Conservation (phyloP, 2,329 filamentous ascomycete species). For the Microdochium trichocladiopsis region DNA sequence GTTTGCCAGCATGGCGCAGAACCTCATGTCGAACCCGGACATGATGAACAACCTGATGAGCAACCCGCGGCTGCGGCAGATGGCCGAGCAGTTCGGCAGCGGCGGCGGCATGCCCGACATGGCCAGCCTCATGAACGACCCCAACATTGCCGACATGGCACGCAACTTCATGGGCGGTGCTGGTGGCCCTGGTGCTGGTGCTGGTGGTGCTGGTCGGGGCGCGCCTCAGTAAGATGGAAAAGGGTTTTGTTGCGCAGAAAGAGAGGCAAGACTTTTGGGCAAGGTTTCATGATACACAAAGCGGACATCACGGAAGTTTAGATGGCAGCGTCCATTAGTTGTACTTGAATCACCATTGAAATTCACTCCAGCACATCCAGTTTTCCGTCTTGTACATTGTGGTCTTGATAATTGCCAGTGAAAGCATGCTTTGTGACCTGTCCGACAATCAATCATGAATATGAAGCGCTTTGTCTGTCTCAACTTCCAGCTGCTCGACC, state of each 20-base stretch:
- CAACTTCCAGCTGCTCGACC: no score
- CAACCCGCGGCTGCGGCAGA: slow-evolving; percentile 81
- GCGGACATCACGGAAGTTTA: no score
- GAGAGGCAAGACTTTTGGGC: not conserved
- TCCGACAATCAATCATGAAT: no score
- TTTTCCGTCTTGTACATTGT: no score
- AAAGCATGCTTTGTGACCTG: no score
- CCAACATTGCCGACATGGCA: slow-evolving; percentile 79
- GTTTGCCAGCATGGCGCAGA: slow-evolving; percentile 96
- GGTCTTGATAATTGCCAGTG: no score
- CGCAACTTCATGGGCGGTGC: slow-evolving; percentile 26
- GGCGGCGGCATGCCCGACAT: slow-evolving; percentile 89
- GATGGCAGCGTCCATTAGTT: no score
- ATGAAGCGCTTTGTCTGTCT: no score
- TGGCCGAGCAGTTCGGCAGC: slow-evolving; percentile 72
- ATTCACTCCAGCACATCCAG: no score
- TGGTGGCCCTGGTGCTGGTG: slow-evolving; percentile 11
- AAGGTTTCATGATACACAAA: no score
- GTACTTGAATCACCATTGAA: no score
- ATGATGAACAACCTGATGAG: slow-evolving; percentile 88
- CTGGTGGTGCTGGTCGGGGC: slow-evolving; percentile 1
- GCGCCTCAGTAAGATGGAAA: not conserved
- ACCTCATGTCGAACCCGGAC: slow-evolving; percentile 93
- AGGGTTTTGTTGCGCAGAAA: not conserved
- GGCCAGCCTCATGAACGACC: slow-evolving; percentile 81